These are phyloP conservation scores for Eugenia klotzschiana DNA, from an alignment of 441 rosid genomes.

Conservation along the genomic window DNA sequence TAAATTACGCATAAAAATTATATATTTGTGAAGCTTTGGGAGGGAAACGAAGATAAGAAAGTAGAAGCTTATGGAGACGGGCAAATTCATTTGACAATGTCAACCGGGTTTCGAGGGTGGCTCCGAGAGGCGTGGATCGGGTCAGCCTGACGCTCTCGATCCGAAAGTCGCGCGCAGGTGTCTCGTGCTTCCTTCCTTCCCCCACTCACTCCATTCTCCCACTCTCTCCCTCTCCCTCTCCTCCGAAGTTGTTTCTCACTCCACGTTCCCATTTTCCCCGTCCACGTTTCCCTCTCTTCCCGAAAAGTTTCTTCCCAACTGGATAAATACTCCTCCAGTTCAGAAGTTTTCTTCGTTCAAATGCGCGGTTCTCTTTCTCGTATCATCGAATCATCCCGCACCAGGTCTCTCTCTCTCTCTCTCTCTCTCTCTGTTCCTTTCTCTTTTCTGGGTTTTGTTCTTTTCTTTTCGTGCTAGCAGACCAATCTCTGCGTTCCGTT, in stretches of 20 bases:
- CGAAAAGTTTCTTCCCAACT: not conserved
- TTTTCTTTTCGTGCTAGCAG: not conserved
- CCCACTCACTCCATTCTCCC: not conserved
- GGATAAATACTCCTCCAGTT: not conserved
- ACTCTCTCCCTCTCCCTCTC: not conserved
- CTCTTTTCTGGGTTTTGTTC: not conserved
- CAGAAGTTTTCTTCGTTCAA: not conserved
- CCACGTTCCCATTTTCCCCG: not conserved
- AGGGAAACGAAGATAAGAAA: not conserved
- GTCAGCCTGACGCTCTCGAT: not conserved
- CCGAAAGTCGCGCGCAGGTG: not conserved
- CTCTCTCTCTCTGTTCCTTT: not conserved
- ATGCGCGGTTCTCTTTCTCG: not conserved
- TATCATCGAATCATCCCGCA: not conserved
- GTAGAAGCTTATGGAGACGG: not conserved
- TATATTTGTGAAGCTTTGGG: not conserved
- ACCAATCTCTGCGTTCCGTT: not conserved
- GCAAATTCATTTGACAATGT: not conserved
- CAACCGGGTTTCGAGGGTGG: not conserved
- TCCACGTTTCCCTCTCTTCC: not conserved
- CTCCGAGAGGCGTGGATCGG: not conserved
- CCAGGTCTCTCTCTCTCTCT: not conserved
- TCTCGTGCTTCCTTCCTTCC: constrained; percentile 10
- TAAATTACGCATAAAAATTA: not conserved
- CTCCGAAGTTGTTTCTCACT: not conserved